Evolutionary conservation across 352 stramenopile genomes (phyloP), one percentile per base, ranked within the genome.

Genomic region (Blastocystis sp.): DNA sequence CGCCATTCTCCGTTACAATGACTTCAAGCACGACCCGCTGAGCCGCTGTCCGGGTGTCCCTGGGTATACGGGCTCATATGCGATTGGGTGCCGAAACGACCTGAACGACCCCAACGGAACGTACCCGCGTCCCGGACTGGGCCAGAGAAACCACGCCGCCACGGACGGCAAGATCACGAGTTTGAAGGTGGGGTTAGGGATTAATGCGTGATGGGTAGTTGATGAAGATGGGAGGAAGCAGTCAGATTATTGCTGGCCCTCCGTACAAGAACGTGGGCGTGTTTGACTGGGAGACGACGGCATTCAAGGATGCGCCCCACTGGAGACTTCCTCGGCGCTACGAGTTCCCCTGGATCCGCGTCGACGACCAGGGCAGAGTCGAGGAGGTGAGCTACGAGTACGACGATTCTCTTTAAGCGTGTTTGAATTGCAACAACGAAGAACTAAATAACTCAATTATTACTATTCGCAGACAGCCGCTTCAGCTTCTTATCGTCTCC

Each of bases 1-100:
- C 81, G 91, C 89, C 59, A 33, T 95, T 21, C 92, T 95, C 85
- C 93, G 93, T 9, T 93, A 91, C 77, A 94, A 94, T 80, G 91
- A 94, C 90, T 94, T 91, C 92, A 70, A 81, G 13, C 62, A 90
- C 19, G 93, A 94, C 66, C 92, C 92, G 29, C 79, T 94, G 24
- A 93, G 92, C 1, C 51, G 91, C 6, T 79, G 89, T 33, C 90
- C 92, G 37, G 63, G 79, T 45, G 29, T 55, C 10, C 79, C 79
- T 80, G 63, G 63, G 13, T 89, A 89, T 37, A 89, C 79, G 10
- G 63, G 63, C 1, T 66, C 37, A 0, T 89, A 89, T 24, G 67
- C 79, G 31, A 89, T 89, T 45, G 67, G 79, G 0, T 63, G 61
- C 35, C 35, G 79, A 21, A 80, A 77, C 31, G 79, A 89, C 66